Percentiles rank a stretch among this genome's conserved stretches.
Conservation (phyloP, 495 filamentous ascomycete species). For the Xylaria cubensis region DNA sequence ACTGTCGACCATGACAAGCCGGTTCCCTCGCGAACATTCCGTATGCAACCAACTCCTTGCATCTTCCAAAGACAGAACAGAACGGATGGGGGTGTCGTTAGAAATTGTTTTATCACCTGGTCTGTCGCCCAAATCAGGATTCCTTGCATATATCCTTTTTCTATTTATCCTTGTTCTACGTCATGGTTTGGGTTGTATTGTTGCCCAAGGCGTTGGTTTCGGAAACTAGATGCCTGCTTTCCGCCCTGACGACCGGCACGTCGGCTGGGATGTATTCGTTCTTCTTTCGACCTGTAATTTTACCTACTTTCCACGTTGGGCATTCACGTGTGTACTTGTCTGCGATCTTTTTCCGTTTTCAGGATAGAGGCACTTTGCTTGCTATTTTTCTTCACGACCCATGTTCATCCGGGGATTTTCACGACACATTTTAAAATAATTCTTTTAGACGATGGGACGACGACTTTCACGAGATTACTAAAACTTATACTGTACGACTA, state of each 20-base stretch:
- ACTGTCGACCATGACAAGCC: not conserved
- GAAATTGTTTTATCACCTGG: not conserved
- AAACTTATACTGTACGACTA: conserved; percentile 20
- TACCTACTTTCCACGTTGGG: not conserved
- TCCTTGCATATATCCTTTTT: conserved; percentile 18
- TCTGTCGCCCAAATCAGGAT: conserved; percentile 18
- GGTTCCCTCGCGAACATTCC: not conserved
- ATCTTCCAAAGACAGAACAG: not conserved
- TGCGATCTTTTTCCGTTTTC: not conserved
- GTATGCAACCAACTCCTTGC: not conserved
- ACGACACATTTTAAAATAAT: conserved; percentile 21
- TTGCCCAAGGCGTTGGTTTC: not conserved
- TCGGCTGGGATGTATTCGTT: not conserved
- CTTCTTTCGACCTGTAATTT: not conserved
- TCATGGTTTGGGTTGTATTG: conserved; percentile 12
- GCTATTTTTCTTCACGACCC: not conserved
- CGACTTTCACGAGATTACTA: conserved; percentile 5
- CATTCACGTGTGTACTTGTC: not conserved
- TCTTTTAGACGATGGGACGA: conserved; percentile 27
- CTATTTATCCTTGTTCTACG: conserved; percentile 8
- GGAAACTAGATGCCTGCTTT: not conserved
- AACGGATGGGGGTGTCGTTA: conserved; percentile 17
- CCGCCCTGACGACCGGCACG: not conserved
- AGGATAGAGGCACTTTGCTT: not conserved
- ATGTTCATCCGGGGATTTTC: not conserved